Base-by-base conservation (phyloP, 164 flowering plant species). In the Aristolochia contorta region DNA sequence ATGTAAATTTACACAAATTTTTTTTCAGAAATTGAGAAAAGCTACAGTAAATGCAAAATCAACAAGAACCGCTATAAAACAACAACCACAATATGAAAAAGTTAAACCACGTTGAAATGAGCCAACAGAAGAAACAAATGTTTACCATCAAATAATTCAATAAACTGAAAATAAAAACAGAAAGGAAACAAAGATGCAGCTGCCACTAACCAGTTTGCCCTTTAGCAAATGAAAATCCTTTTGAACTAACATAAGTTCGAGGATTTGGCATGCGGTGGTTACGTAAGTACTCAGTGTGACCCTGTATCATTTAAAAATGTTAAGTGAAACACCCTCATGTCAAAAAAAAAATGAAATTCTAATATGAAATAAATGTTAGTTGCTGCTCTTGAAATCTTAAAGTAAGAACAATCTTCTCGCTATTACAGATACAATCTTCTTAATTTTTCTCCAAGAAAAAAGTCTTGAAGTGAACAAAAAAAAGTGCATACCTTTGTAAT, bases 401-500 rank as follows among this genome's bases (percentile, higher is more conserved):
- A 48, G 23, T 18, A 52, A 47, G 30, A 2, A 27, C 30, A 27
- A 27, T 27, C n/a, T n/a, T n/a, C n/a, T 27, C 30, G 5, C 30
- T 5, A 27, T 27, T 27, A 27, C 5, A 27, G 5, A 27, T 27
- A 27, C 30, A 27, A 27, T 27, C 30, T 27, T 27, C 30, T 27
- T 27, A 27, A 2, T 27, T 27, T 27, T 27, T 2, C n/a, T 5
- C 30, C 2, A 27, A 27, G 30, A 27, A 27, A 27, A 27, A 27
- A 27, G 30, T 27, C 30, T 18, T 56, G 1, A 8, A 48, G 23
- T 18, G 56, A 47, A 37, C 19, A 66, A 43, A 12, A n/a, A n/a
- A n/a, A n/a, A n/a, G n/a, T 45, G 41, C 80, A 62, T 47, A 93
- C 99, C 96, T 94, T 91, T 13, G 96, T 91, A 67, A 94, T 88